Conservation (phyloP, 1,284 basidiomycete species). For the Puccinia coronata region DNA sequence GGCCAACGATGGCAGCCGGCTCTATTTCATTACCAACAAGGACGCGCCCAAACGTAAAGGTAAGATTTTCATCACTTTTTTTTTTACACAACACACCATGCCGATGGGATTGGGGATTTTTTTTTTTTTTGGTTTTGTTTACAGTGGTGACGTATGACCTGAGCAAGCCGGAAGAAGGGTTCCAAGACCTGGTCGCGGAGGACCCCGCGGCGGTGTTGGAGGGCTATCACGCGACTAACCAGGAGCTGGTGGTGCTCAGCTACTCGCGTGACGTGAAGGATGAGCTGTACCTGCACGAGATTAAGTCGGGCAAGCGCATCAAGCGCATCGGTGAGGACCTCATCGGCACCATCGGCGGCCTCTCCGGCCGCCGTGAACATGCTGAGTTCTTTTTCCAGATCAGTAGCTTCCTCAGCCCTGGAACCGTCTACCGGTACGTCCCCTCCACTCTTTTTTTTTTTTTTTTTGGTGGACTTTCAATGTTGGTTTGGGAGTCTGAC, state of each 20-base stretch:
- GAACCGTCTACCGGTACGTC: slow-evolving; percentile 67
- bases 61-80: not conserved
- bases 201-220: slow-evolving; percentile 67
- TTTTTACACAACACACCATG: not conserved
- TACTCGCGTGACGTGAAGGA: slow-evolving; percentile 82
- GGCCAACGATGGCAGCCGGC: slow-evolving; percentile 53
- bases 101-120: too few species aligned
- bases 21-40: slow-evolving; percentile 50
- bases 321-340: slow-evolving; percentile 68
- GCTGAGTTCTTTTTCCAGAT: slow-evolving; percentile 71
- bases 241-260: slow-evolving; percentile 67
- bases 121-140: slow-evolving; percentile 52
- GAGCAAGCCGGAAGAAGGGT: slow-evolving; percentile 62
- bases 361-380: slow-evolving; percentile 65
- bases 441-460: not conserved
- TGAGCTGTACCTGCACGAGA: slow-evolving; percentile 73
- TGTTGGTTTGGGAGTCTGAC: not conserved
- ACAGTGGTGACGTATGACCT: slow-evolving; percentile 70
- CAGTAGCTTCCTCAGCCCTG: slow-evolving; percentile 74
- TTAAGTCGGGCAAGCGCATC: slow-evolving; percentile 65
- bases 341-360: slow-evolving; percentile 69
- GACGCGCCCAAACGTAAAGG: slow-evolving; percentile 47
- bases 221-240: slow-evolving; percentile 64
- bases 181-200: slow-evolving; percentile 72
- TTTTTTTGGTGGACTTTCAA: slow-evolving; percentile 58